Evolutionary conservation across 2,329 filamentous ascomycete species (phyloP).

Genomic region (Colletotrichum camelliae): DNA sequence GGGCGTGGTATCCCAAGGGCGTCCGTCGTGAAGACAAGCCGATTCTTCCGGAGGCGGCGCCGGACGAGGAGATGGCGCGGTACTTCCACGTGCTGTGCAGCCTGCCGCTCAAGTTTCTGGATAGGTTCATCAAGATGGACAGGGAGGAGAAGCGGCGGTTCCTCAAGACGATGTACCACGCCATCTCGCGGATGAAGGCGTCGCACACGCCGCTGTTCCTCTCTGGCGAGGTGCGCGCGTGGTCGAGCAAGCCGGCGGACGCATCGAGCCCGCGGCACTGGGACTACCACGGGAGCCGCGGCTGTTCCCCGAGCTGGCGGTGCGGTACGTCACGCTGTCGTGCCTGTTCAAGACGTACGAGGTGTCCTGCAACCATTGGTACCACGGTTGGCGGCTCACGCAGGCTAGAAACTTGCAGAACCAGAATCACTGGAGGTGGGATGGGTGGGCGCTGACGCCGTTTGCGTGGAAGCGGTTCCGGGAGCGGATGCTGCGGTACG

Average conservation of each 20-base stretch:
- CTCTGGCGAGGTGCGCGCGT: constrained; percentile 8
- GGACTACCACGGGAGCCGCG: background rate
- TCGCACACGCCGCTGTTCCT: background rate
- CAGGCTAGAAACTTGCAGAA: background rate
- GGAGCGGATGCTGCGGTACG: background rate
- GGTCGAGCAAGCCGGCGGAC: constrained; percentile 4
- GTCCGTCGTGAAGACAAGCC: background rate
- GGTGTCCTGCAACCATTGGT: background rate
- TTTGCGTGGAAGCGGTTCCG: background rate
- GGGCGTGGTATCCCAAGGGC: background rate
- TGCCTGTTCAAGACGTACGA: background rate
- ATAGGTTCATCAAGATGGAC: background rate
- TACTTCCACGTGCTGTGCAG: constrained; percentile 1
- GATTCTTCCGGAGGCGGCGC: background rate
- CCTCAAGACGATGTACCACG: background rate
- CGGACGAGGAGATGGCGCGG: background rate
- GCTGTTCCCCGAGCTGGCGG: constrained; percentile 7
- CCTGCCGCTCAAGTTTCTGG: constrained; percentile 1
- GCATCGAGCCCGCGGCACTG: background rate
- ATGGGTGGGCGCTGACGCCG: background rate
- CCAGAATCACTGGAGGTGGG: background rate
- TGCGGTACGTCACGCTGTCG: background rate
- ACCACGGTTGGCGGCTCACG: background rate
- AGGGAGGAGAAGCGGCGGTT: background rate
- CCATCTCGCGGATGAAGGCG: constrained; percentile 4